A percentile compares a stretch with the other conserved stretches of the same genome.
These are phyloP conservation scores for Saccharomycopsis microspora DNA, from an alignment of 805 yeast species.

Conservation along the genomic window DNA sequence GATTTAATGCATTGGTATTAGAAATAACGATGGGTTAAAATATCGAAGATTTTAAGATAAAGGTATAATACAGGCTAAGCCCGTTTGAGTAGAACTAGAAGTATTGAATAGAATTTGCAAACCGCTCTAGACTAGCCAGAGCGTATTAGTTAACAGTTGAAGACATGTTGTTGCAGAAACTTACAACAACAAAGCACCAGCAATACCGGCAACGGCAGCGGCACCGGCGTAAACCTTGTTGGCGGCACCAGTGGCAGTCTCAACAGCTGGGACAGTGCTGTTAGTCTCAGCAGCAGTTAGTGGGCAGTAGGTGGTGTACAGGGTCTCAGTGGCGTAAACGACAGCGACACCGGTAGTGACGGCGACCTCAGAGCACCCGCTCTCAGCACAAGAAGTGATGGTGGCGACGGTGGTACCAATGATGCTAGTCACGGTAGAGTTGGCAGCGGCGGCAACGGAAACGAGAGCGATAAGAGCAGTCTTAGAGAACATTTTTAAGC, in stretches of 20 bases:
- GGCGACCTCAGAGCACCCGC: slow-evolving; percentile 16
- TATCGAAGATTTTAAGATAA: too few species aligned
- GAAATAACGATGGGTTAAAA: too few species aligned
- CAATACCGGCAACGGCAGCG: slow-evolving; percentile 17
- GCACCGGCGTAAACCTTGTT: slow-evolving; percentile 16
- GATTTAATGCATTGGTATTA: too few species aligned
- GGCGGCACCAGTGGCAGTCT: slow-evolving; percentile 15
- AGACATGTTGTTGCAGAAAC: not conserved
- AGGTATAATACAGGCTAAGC: too few species aligned
- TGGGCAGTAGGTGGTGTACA: slow-evolving; percentile 22
- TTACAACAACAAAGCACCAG: slow-evolving; percentile 16
- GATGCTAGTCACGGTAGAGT: slow-evolving; percentile 17
- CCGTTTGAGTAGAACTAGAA: too few species aligned
- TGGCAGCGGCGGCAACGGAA: slow-evolving; percentile 17
- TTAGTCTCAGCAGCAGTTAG: slow-evolving; percentile 7
- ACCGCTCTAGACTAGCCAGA: too few species aligned
- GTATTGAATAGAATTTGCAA: too few species aligned
- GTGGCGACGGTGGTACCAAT: slow-evolving; percentile 21
- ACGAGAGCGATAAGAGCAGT: slow-evolving; percentile 16
- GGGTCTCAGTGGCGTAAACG: slow-evolving; percentile 19
- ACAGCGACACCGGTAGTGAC: slow-evolving; percentile 20
- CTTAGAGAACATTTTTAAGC: slow-evolving; percentile 7
- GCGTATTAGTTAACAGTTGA: too few species aligned
- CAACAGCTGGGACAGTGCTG: slow-evolving; percentile 6
- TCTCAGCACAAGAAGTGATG: slow-evolving; percentile 19